Evolutionary conservation across 2,329 filamentous ascomycete species (phyloP).

Genomic region (Hypoxylon sp.): DNA sequence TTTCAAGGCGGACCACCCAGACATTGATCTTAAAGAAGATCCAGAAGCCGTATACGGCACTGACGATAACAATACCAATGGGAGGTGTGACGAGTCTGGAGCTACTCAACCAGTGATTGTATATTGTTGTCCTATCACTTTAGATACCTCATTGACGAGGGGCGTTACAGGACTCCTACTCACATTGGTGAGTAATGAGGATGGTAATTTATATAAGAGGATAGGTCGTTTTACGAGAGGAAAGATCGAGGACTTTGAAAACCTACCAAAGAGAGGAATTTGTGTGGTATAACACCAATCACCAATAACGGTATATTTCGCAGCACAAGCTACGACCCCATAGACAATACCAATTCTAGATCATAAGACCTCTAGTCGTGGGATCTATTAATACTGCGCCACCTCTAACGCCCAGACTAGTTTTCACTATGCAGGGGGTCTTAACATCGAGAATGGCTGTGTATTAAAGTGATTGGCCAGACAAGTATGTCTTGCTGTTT

Average conservation of each 20-base stretch:
- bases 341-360: no score
- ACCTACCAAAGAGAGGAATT: neutral
- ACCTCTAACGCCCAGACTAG: no score
- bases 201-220: neutral
- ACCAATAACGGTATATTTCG: neutral
- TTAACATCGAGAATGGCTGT: no score
- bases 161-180: neutral
- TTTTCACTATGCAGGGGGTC: no score
- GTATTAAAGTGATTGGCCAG: no score
- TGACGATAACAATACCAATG: neutral
- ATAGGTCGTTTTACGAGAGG: neutral
- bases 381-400: no score
- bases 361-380: no score
- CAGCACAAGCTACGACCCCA: no score
- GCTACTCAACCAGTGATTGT: neutral
- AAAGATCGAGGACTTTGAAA: neutral
- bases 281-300: neutral
- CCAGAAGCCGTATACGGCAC: neutral
- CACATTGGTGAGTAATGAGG: neutral
- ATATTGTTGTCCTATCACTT: neutral
- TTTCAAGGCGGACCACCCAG: neutral
- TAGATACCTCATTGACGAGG: neutral
- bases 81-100: constrained; percentile 3
- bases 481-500: no score
- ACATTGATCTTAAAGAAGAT: neutral